phyloP scores from a whole-genome alignment of 169 alveolate species.

The Theileria equi region DNA sequence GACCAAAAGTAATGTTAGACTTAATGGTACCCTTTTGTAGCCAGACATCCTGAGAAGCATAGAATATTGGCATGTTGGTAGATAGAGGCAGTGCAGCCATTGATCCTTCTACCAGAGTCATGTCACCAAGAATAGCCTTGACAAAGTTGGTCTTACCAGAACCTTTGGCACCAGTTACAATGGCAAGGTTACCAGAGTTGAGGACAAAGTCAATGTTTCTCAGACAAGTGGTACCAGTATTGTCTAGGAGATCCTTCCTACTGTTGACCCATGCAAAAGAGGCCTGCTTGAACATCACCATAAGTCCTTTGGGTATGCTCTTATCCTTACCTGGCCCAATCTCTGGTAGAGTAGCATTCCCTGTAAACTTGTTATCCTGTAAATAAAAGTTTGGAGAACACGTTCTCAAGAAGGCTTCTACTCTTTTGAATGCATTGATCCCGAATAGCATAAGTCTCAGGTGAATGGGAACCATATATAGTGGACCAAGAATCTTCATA shows the following conservation, averaged over 20 bases:
- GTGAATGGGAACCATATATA: slow-evolving; percentile 19
- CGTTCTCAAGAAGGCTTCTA: slow-evolving; percentile 7
- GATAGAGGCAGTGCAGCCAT: slow-evolving; percentile 56
- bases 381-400: slow-evolving; percentile 55
- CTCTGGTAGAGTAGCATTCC: not conserved
- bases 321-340: not conserved
- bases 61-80: slow-evolving; percentile 54
- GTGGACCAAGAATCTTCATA: slow-evolving; percentile 14
- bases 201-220: slow-evolving; percentile 12
- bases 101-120: slow-evolving; percentile 46
- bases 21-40: slow-evolving; percentile 40
- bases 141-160: slow-evolving; percentile 52
- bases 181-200: slow-evolving; percentile 22
- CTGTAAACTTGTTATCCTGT: slow-evolving; percentile 3
- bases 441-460: slow-evolving; percentile 19
- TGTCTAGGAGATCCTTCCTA: not conserved
- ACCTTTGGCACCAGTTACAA: slow-evolving; percentile 48
- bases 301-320: not conserved
- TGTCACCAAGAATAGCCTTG: slow-evolving; percentile 48
- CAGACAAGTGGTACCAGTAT: not conserved
- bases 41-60: slow-evolving; percentile 61
- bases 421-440: slow-evolving; percentile 14
- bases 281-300: slow-evolving; percentile 25
- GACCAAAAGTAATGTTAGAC: slow-evolving; percentile 38
- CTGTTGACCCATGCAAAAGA: slow-evolving; percentile 30